Base-by-base conservation (phyloP, 306 rosid genomes). In the Acacia confusa region DNA sequence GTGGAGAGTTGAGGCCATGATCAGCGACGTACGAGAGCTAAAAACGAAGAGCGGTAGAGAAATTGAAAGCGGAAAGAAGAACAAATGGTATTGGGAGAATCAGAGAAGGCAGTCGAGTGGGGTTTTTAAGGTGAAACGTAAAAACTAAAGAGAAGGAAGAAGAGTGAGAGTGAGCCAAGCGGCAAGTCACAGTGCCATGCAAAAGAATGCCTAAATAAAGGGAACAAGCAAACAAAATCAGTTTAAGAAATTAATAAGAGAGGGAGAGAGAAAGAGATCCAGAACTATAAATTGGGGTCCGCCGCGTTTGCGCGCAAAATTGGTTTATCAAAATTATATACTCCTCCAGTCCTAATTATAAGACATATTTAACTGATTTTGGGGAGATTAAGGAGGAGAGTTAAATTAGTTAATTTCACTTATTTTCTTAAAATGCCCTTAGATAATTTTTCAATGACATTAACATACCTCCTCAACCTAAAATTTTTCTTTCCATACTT, bases 101-200 rank as follows among this genome's bases (percentile, higher is more conserved):
- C 34, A 25, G 36, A 60, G 36, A 60, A 12, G 67, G 32, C 25
- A 7, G 6, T 36, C 34, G 45, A 47, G 20, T 55, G 36, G 76
- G 72, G 65, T 24, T 41, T 71, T 20, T 7, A 0, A 9, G 34
- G 34, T 40, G 70, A 57, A 71, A 66, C 55, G 55, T 15, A 52
- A 27, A 40, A 65, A 22, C 17, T 69, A 8, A 13, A 44, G 68
- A 41, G 17, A 34, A 22, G 70, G 44, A 53, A 14, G 72, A 38
- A 60, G 63, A 17, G 52, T 0, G 63, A 50, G 28, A 68, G 79
- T n/a, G 45, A 53, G 69, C 70, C 78, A 86, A 72, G 86, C 78
- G 74, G 72, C 81, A 55, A 79, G 86, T 40, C 82, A 90, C 90
- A 86, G 86, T 84, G 89, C 90, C 94, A 90, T 88, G 94, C 92